Conservation (phyloP, 163 green algal species). For the Volvox carteri region DNA sequence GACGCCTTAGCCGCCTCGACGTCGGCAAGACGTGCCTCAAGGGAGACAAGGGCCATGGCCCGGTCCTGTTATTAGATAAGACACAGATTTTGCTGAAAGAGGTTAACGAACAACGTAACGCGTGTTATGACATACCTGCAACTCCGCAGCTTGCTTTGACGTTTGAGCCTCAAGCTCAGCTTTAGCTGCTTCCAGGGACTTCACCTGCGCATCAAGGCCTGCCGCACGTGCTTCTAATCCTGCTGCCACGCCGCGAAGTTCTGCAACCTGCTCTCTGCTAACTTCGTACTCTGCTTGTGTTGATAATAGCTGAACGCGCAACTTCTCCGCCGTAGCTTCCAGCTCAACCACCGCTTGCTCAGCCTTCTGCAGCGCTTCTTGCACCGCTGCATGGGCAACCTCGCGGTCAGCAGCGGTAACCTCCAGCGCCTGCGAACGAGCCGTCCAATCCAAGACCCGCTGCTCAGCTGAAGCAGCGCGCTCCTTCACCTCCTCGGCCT, state of each 20-base stretch:
- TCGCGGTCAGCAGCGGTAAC: not conserved
- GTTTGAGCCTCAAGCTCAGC: not conserved
- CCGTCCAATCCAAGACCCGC: not conserved
- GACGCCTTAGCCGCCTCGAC: not conserved
- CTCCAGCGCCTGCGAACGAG: not conserved
- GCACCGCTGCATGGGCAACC: not conserved
- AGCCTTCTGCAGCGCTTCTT: not conserved
- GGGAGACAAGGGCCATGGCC: not conserved
- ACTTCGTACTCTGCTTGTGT: not conserved
- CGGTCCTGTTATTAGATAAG: not conserved
- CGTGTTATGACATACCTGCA: conserved; percentile 50
- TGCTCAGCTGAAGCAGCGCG: not conserved
- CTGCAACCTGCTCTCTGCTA: not conserved
- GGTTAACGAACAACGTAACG: not conserved
- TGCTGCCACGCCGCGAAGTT: not conserved
- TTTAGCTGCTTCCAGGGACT: not conserved
- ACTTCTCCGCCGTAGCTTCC: not conserved
- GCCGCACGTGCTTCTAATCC: not conserved
- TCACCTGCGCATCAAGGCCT: conserved; percentile 15
- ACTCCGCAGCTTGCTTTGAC: not conserved
- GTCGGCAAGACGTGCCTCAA: conserved; percentile 19
- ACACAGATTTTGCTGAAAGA: not conserved
- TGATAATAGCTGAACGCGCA: conserved; percentile 16
- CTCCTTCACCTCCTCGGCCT: not conserved
- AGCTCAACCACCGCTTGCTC: not conserved